phyloP scores from a whole-genome alignment of 2,329 filamentous ascomycete genomes.

The Aspergillus tanneri region DNA sequence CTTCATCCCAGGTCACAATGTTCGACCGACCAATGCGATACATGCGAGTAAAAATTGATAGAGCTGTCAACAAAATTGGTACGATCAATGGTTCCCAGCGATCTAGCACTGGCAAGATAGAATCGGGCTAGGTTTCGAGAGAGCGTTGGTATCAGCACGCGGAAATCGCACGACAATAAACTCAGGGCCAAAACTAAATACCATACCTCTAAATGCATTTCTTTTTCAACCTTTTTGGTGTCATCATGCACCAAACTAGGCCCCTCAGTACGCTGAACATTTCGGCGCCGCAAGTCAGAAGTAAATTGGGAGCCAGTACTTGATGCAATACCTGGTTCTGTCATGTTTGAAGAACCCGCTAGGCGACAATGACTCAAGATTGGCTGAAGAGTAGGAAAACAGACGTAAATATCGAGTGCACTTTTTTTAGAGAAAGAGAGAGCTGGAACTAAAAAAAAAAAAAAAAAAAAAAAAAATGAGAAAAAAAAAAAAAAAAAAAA shows the following conservation, averaged over 20 bases:
- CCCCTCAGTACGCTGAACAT: slow-evolving; percentile 37
- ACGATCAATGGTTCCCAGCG: slow-evolving; percentile 63
- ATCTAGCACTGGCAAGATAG: slow-evolving; percentile 47
- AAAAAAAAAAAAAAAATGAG: slow-evolving; percentile 11
- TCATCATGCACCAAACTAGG: slow-evolving; percentile 20
- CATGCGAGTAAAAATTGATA: slow-evolving; percentile 66
- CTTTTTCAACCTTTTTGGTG: slow-evolving; percentile 32
- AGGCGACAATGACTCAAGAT: too few species aligned
- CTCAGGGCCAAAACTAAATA: slow-evolving; percentile 14
- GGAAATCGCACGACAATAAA: slow-evolving; percentile 19
- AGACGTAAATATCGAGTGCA: too few species aligned
- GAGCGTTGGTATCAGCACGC: background rate
- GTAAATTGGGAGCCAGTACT: slow-evolving; percentile 36
- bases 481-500: slow-evolving; percentile 13
- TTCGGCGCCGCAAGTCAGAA: slow-evolving; percentile 43
- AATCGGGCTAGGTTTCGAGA: slow-evolving; percentile 29
- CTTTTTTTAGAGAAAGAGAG: too few species aligned
- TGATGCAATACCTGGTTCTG: slow-evolving; percentile 32
- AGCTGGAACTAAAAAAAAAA: slow-evolving; percentile 9
- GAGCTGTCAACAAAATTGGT: slow-evolving; percentile 61
- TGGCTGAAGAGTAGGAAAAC: too few species aligned
- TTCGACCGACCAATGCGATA: slow-evolving; percentile 67
- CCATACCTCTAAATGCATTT: slow-evolving; percentile 26
- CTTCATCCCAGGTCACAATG: slow-evolving; percentile 75
- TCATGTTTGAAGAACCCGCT: slow-evolving; percentile 26